Base-by-base conservation (phyloP, 257 asterid species). In the Solanum clarkiae region DNA sequence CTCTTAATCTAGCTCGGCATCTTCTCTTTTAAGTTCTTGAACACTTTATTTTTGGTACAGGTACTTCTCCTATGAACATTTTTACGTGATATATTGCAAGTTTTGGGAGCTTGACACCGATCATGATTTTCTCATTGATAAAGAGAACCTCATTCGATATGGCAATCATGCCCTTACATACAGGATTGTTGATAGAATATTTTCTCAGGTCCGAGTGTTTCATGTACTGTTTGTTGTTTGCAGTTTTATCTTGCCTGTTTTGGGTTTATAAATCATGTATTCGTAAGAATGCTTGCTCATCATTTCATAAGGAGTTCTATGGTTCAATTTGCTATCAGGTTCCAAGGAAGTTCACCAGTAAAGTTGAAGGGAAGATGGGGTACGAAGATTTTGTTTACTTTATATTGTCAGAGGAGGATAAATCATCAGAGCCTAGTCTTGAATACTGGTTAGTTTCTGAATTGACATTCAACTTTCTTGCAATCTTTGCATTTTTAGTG, bases 91-190 rank as follows among this genome's bases (percentile, higher is more conserved):
- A 92, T 97, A 97, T 89, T 97, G 99, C 98, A 97, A 97, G 92
- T 97, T 97, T 86, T 97, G 99, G 99, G 99, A 97, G 94, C 97
- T 97, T 90, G 99, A 97, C 84, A 90, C 98, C 17, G 99, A 97
- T 91, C 99, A 97, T 85, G 99, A 97, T 89, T 97, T 97, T 90
- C 92, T 94, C 89, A 97, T 97, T 70, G 99, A 97, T 88, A 97
- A 97, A 89, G 99, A 97, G 91, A 95, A 95, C 87, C 98, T 97
- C 90, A 94, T 97, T 86, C 93, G 96, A 94, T 97, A 97, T 90
- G 99, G 99, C 86, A 97, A 97, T 88, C 99, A 97, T 24, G 98
- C 98, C 86, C 99, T 97, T 82, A 97, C 99, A 45, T 97, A 97
- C 95, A 91, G 99, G 92, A 97, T 97, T 89, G 99, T 97, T 86